Base-by-base conservation (phyloP, 2,329 filamentous ascomycete species). In the Botrytis medusae region DNA sequence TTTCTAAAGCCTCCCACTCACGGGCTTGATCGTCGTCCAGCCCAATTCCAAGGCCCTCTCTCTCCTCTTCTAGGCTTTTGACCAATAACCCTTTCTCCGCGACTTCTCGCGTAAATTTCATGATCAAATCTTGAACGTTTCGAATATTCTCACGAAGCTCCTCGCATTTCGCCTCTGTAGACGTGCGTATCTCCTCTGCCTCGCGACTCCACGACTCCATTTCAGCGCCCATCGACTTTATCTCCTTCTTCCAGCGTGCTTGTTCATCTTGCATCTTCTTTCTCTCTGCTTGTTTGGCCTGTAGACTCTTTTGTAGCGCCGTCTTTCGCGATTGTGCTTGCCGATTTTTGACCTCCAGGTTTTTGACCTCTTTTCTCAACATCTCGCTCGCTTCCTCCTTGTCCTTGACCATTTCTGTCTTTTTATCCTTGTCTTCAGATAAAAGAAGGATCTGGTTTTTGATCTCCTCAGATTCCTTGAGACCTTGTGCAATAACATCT, bases 311-410 rank as follows among this genome's bases (percentile, higher is more conserved):
- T 79, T 98, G 93, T 79, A 93, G 93, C 79, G 95, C 93, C 0
- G 88, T 87, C 77, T 92, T 93, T 74, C 92, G 91, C 76, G 92
- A 93, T 80, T 97, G 92, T 1, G 93, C 92, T 7, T 90, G 88
- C 65, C 94, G 90, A 84, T 97, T 97, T 76, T 93, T 87, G 71
- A 93, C 90, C 81, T 97, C 94, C 9, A 95, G 89, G 63, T 89
- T 89, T 70, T 93, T 91, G 71, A 97, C 91, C 80, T 95, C 91
- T 75, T 92, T 92, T 79, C 92, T 93, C 71, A 98, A 83, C 79
- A 94, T 94, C 62, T 93, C 91, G 67, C 94, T 98, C 69, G 91
- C 92, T 79, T 97, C 94, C 76, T 98, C 95, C 81, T 97, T 97
- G 79, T 97, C 93, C 81, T 93, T 96, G 71, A 96, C 86, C 32